Evolutionary conservation across 768 basidiomycete species (phyloP).

Genomic region (Auricularia sp.): DNA sequence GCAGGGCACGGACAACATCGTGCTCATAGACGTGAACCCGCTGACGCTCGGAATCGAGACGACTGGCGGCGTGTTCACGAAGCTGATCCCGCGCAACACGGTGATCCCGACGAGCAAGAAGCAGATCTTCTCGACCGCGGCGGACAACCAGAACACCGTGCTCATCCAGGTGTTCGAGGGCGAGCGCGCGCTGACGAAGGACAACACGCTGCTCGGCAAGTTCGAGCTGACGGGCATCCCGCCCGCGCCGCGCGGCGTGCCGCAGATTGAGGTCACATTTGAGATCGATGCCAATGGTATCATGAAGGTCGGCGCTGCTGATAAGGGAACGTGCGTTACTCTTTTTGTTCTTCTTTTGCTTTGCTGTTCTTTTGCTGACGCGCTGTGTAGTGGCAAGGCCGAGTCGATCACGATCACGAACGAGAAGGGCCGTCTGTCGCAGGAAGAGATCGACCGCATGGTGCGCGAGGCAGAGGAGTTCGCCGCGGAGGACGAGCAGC

Average conservation of each 20-base stretch:
- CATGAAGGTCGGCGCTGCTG: constrained; percentile 85
- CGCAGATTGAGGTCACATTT: constrained; percentile 95
- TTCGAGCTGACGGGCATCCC: constrained; percentile 91
- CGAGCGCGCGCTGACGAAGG: constrained; percentile 94
- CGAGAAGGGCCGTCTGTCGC: constrained; percentile 84
- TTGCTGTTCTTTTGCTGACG: neutral
- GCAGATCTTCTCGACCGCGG: constrained; percentile 38
- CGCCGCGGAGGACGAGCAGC: constrained; percentile 64
- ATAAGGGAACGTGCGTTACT: constrained; percentile 78
- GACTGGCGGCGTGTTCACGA: constrained; percentile 96
- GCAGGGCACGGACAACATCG: constrained; percentile 79
- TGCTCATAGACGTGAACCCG: constrained; percentile 94
- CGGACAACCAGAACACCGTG: constrained; percentile 45
- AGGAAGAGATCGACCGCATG: constrained; percentile 94
- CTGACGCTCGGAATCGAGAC: constrained; percentile 99
- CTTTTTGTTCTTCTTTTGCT: neutral
- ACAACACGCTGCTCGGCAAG: constrained; percentile 96
- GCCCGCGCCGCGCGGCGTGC: constrained; percentile 91
- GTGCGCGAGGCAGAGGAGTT: constrained; percentile 90
- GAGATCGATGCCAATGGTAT: constrained; percentile 95
- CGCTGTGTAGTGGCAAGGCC: constrained; percentile 57
- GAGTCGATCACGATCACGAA: constrained; percentile 91
- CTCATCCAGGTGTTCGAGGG: constrained; percentile 97
- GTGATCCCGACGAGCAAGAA: constrained; percentile 96
- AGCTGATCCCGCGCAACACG: constrained; percentile 94